Evolutionary conservation across 495 filamentous ascomycete species (phyloP).

Genomic region (Penicillium bovifimosum): DNA sequence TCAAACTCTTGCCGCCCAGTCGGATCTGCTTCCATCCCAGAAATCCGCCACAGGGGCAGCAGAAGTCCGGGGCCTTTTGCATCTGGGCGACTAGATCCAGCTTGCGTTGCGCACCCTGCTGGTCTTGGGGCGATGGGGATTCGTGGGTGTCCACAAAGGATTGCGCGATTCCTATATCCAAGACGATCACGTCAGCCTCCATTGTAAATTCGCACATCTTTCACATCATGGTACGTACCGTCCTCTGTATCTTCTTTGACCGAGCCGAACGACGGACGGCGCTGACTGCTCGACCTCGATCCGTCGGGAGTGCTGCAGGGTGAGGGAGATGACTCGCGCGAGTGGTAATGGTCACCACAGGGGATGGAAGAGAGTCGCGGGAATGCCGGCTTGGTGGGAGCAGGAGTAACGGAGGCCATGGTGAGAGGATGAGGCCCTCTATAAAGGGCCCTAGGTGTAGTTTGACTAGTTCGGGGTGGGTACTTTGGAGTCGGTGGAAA

Average conservation of each 20-base stretch:
- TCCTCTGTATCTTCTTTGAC: slow-evolving; percentile 43
- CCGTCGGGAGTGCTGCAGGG: slow-evolving; percentile 35
- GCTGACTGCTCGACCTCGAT: slow-evolving; percentile 39
- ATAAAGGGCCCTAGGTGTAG: slow-evolving; percentile 27
- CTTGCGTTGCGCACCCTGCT: slow-evolving; percentile 34
- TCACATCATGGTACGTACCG: slow-evolving; percentile 25
- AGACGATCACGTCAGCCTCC: slow-evolving; percentile 7
- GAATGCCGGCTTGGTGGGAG: slow-evolving; percentile 22
- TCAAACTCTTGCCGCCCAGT: slow-evolving; percentile 58
- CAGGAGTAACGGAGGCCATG: slow-evolving; percentile 33
- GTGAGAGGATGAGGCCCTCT: slow-evolving; percentile 30
- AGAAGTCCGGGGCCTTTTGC: slow-evolving; percentile 52
- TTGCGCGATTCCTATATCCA: slow-evolving; percentile 54
- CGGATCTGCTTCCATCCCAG: slow-evolving; percentile 68
- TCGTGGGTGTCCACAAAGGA: slow-evolving; percentile 64
- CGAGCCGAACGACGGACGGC: slow-evolving; percentile 40
- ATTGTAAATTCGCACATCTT: background rate
- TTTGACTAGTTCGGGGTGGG: slow-evolving; percentile 17
- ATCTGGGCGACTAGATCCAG: slow-evolving; percentile 25
- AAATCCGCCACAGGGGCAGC: slow-evolving; percentile 67
- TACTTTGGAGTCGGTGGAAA: slow-evolving; percentile 14
- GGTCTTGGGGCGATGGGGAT: slow-evolving; percentile 43
- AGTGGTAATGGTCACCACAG: slow-evolving; percentile 26
- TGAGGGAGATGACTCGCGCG: slow-evolving; percentile 36
- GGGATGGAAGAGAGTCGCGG: slow-evolving; percentile 18